Conservation (phyloP, 352 stramenopile genomes). For the Phytopythium mirpurense region DNA sequence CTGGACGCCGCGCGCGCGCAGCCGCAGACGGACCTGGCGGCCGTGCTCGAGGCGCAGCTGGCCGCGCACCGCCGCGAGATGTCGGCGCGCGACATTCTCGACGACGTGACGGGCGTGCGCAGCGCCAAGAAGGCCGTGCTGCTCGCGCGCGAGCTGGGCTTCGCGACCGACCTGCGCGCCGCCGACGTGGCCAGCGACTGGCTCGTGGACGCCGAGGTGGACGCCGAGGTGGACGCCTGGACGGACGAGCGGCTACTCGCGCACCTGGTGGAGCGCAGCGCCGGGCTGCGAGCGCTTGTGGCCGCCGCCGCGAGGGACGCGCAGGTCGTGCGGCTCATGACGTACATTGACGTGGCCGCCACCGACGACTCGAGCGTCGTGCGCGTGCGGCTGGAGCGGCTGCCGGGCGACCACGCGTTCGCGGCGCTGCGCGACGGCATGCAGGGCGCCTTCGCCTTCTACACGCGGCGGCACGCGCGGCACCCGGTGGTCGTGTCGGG, state of each 20-base stretch:
- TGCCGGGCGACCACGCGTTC: conserved; percentile 44
- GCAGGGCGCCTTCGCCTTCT: conserved; percentile 75
- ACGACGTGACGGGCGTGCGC: conserved; percentile 90
- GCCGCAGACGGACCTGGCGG: conserved; percentile 30
- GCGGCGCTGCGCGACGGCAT: conserved; percentile 44
- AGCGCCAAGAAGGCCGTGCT: conserved; percentile 90
- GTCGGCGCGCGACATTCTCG: conserved; percentile 76
- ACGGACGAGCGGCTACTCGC: conserved; percentile 49
- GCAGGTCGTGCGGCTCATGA: conserved; percentile 47
- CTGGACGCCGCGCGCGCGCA: conserved; percentile 42
- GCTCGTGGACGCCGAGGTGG: conserved; percentile 16
- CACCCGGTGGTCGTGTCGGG: conserved; percentile 79
- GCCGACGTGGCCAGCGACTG: conserved; percentile 51
- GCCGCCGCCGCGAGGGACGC: conserved; percentile 17
- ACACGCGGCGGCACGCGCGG: conserved; percentile 65
- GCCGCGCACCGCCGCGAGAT: conserved; percentile 38
- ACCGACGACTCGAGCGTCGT: conserved; percentile 12
- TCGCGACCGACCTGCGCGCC: conserved; percentile 73
- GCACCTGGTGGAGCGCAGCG: conserved; percentile 39
- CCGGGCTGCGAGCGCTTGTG: conserved; percentile 37
- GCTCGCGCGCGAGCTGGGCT: conserved; percentile 91
- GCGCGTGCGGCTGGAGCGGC: conserved; percentile 26
- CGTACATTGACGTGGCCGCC: conserved; percentile 38
- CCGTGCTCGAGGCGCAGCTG: conserved; percentile 73
- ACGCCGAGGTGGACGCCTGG: conserved; percentile 29